Conservation (phyloP, 2,329 filamentous ascomycete genomes). For the Aspergillus novoparasiticus region DNA sequence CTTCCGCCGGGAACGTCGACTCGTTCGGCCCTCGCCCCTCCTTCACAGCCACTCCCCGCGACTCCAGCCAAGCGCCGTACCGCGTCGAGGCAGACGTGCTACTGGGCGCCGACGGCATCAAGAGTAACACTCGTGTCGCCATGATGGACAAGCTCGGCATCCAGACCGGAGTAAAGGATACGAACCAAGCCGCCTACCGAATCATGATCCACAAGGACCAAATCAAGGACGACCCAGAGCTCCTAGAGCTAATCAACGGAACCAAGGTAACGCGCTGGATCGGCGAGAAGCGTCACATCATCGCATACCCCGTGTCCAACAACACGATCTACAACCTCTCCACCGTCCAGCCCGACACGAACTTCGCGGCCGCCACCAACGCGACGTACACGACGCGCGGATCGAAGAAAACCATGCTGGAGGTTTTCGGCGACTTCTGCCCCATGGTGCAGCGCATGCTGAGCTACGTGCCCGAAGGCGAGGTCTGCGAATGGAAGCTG, state of each 20-base stretch:
- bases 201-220: constrained; percentile 54
- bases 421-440: constrained; percentile 62
- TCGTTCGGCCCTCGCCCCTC: constrained; percentile 62
- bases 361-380: constrained; percentile 60
- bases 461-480: constrained; percentile 63
- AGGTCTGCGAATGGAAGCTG: constrained; percentile 69
- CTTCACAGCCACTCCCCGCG: constrained; percentile 62
- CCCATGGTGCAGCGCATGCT: constrained; percentile 64
- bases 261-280: constrained; percentile 66
- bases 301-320: constrained; percentile 66
- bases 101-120: constrained; percentile 58
- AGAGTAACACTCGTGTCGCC: constrained; percentile 49
- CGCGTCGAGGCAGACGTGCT: constrained; percentile 55
- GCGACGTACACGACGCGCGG: constrained; percentile 67
- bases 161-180: constrained; percentile 48
- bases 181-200: constrained; percentile 57
- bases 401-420: constrained; percentile 62
- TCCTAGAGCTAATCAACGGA: constrained; percentile 58
- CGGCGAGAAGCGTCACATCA: constrained; percentile 67
- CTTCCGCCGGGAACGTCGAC: constrained; percentile 57
- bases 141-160: constrained; percentile 45
- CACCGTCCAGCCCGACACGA: constrained; percentile 62
- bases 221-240: constrained; percentile 52
- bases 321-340: constrained; percentile 69
- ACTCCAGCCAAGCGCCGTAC: constrained; percentile 52